These are phyloP conservation scores for Neolentinus lepideus DNA, from an alignment of 1,284 basidiomycete species.

Conservation along the genomic window DNA sequence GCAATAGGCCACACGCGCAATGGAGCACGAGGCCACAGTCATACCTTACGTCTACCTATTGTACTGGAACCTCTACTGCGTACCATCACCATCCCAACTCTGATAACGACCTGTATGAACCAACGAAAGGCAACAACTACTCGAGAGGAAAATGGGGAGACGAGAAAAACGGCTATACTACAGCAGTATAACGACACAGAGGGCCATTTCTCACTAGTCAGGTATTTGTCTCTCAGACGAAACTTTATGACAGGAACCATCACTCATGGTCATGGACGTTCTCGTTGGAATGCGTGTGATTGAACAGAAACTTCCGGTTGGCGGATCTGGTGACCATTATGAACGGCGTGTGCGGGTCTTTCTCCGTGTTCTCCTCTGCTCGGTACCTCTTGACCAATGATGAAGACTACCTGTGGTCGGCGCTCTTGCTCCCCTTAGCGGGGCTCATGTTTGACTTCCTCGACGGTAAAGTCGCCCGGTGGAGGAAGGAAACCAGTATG, in stretches of 20 bases:
- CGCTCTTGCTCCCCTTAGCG: constrained; percentile 83
- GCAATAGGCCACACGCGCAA: too few relatives aligned
- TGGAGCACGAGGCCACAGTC: background rate
- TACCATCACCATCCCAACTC: constrained; percentile 2
- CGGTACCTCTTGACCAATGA: constrained; percentile 84
- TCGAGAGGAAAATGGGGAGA: constrained; percentile 14
- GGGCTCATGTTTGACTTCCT: constrained; percentile 99
- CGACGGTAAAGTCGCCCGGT: constrained; percentile 96
- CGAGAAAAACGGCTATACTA: constrained; percentile 45
- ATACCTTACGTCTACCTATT: background rate
- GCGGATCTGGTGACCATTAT: constrained; percentile 99
- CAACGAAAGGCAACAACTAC: constrained; percentile 20
- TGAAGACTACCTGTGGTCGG: constrained; percentile 76
- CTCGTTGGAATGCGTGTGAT: background rate
- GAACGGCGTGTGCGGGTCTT: constrained; percentile 98
- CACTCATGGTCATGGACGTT: constrained; percentile 3
- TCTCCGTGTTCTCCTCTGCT: constrained; percentile 91
- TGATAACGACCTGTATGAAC: constrained; percentile 19
- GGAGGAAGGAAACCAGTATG: constrained; percentile 93
- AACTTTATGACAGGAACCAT: background rate
- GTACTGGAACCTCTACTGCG: background rate
- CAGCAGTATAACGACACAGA: constrained; percentile 85
- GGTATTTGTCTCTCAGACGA: constrained; percentile 39
- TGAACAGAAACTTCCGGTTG: constrained; percentile 89
- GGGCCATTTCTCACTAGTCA: constrained; percentile 92